Evolutionary conservation across 306 rosid genomes (phyloP).

Genomic region (Citrullus colocynthis): DNA sequence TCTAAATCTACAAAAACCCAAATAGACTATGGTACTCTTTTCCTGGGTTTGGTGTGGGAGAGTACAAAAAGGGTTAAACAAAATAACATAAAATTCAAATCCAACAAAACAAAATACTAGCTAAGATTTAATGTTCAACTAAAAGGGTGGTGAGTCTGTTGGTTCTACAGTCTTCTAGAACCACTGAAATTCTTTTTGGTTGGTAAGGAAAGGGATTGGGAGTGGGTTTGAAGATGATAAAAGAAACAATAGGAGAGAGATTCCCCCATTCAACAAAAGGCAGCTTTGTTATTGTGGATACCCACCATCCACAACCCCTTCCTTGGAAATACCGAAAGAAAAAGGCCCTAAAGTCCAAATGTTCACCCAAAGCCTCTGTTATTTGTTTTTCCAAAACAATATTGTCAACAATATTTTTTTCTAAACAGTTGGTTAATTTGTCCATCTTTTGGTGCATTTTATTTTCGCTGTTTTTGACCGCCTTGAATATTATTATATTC

Average conservation of each 20-base stretch:
- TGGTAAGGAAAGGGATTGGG: neutral
- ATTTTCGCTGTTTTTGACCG: neutral
- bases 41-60: constrained; percentile 3
- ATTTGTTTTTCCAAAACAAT: neutral
- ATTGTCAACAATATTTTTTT: neutral
- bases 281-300: neutral
- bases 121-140: neutral
- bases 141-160: neutral
- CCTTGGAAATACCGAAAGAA: neutral
- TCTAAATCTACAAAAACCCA: neutral
- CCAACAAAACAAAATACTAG: neutral
- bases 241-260: neutral
- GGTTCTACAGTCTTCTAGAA: constrained; percentile 4
- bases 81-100: neutral
- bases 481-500: neutral
- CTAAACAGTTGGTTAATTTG: neutral
- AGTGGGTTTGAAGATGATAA: neutral
- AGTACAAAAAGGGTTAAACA: neutral
- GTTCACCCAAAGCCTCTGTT: neutral
- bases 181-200: neutral
- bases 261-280: constrained; percentile 2
- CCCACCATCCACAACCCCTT: neutral
- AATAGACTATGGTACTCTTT: neutral
- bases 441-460: neutral
- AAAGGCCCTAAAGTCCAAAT: neutral